These are phyloP conservation scores for Syzygium aqueum DNA, from an alignment of 345 rosid genomes.

Conservation along the genomic window DNA sequence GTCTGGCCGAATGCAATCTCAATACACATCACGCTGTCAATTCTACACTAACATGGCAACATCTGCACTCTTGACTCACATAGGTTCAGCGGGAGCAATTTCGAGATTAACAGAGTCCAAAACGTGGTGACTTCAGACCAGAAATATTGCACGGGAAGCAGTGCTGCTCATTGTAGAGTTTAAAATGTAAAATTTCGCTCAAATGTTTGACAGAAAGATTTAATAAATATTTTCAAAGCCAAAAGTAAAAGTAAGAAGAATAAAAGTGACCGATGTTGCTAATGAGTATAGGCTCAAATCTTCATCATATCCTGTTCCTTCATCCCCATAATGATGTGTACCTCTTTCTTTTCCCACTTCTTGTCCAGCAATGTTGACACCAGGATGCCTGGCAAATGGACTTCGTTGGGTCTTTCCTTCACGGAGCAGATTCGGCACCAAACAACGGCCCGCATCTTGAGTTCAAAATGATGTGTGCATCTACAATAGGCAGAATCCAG, in stretches of 20 bases:
- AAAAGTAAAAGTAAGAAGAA: neutral
- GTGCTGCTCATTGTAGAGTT: neutral
- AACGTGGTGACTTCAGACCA: neutral
- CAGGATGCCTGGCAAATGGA: neutral
- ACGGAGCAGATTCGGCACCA: neutral
- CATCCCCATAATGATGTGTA: neutral
- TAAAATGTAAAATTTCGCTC: neutral
- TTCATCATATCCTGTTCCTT: neutral
- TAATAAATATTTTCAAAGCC: neutral
- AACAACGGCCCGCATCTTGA: neutral
- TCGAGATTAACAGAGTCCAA: neutral
- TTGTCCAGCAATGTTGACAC: neutral
- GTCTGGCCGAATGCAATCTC: neutral
- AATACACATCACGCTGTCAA: neutral
- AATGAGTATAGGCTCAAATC: neutral
- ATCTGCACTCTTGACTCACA: neutral
- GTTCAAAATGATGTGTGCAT: neutral
- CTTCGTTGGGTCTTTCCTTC: neutral
- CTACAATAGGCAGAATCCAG: neutral
- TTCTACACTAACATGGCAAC: neutral
- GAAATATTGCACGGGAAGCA: neutral
- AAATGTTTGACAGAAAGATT: neutral
- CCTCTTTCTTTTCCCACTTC: neutral
- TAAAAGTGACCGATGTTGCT: neutral
- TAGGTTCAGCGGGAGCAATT: neutral